phyloP scores from a whole-genome alignment of 495 filamentous ascomycete genomes.

The Extremus antarcticus region DNA sequence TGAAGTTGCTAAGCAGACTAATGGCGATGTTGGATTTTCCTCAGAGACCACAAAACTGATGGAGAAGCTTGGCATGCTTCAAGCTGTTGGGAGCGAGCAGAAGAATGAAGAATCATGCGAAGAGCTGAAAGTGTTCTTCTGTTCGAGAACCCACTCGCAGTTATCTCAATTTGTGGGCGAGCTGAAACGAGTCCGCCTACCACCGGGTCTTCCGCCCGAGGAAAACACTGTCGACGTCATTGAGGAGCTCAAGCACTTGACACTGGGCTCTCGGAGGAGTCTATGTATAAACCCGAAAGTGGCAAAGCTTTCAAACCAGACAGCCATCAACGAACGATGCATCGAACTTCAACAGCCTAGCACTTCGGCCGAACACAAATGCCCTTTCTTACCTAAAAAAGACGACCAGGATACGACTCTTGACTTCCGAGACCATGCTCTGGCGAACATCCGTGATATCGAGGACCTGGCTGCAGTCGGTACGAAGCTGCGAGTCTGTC shows the following conservation, averaged over 20 bases:
- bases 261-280: slow-evolving; percentile 81
- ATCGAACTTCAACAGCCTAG: slow-evolving; percentile 74
- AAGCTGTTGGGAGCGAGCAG: slow-evolving; percentile 36
- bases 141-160: slow-evolving; percentile 91
- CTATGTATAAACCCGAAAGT: slow-evolving; percentile 88
- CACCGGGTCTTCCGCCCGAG: slow-evolving; percentile 41
- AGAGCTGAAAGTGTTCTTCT: slow-evolving; percentile 63
- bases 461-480: slow-evolving; percentile 78
- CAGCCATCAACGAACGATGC: slow-evolving; percentile 92
- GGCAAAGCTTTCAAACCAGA: slow-evolving; percentile 52
- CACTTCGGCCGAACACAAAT: slow-evolving; percentile 56
- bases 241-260: slow-evolving; percentile 60
- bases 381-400: slow-evolving; percentile 65
- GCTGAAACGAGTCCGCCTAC: slow-evolving; percentile 68
- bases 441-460: slow-evolving; percentile 84
- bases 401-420: slow-evolving; percentile 60
- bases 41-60: slow-evolving; percentile 54
- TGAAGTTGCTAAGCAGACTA: slow-evolving; percentile 16
- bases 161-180: slow-evolving; percentile 89
- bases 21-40: slow-evolving; percentile 36
- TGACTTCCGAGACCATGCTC: slow-evolving; percentile 75
- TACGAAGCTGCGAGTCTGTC: slow-evolving; percentile 71
- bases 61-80: slow-evolving; percentile 39
- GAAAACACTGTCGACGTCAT: slow-evolving; percentile 39
- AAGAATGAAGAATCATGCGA: slow-evolving; percentile 44